Percentiles rank a stretch among this genome's conserved stretches.
These are phyloP conservation scores for Borovskyia barvae DNA, from an alignment of 208 protist genomes.

Conservation along the genomic window DNA sequence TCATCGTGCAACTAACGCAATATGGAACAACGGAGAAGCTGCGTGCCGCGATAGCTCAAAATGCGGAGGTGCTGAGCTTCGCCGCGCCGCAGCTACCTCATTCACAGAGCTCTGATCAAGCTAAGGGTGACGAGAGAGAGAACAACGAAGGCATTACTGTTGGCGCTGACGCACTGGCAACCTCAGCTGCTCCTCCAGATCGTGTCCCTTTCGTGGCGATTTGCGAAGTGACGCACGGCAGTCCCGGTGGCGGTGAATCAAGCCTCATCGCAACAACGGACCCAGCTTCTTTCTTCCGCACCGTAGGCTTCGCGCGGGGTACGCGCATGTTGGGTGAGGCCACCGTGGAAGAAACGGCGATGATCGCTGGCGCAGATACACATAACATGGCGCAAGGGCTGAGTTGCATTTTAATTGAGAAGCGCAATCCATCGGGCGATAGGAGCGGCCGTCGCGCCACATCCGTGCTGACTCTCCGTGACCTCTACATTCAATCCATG, in stretches of 20 bases:
- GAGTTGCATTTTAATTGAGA: conserved; percentile 25
- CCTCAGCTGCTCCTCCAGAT: too few species aligned
- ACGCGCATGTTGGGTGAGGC: conserved; percentile 1
- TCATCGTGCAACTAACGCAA: conserved; percentile 51
- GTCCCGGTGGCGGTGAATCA: conserved; percentile 1
- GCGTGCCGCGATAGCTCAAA: conserved; percentile 39
- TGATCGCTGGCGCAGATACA: neutral
- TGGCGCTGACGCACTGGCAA: too few species aligned
- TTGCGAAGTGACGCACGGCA: conserved; percentile 10
- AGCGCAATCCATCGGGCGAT: neutral
- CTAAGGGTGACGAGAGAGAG: too few species aligned
- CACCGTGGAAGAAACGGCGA: neutral
- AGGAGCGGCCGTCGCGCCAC: neutral
- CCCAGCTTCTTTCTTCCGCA: conserved; percentile 28
- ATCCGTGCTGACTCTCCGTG: conserved; percentile 32
- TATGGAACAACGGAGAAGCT: conserved; percentile 47
- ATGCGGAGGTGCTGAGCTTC: conserved; percentile 28
- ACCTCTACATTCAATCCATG: conserved; percentile 68
- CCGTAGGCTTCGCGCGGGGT: conserved; percentile 1
- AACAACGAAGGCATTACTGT: neutral
- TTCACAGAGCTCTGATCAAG: neutral
- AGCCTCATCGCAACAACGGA: conserved; percentile 39
- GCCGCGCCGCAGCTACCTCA: neutral
- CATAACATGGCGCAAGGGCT: conserved; percentile 9
- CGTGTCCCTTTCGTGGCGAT: conserved; percentile 9